phyloP scores from a whole-genome alignment of 148 eudicot genomes.

The Hydrangea macrophylla region DNA sequence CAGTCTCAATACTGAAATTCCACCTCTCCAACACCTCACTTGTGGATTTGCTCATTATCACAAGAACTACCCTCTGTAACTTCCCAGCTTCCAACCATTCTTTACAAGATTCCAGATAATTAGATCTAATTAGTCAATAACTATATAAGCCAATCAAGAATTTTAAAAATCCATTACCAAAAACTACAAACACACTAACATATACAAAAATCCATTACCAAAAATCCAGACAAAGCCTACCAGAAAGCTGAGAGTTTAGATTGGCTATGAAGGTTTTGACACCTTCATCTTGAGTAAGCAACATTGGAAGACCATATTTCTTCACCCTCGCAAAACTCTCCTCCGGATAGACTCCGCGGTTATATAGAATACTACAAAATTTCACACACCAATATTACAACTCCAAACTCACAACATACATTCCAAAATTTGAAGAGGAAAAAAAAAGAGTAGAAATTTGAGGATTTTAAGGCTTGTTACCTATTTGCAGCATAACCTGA shows the following conservation, averaged over 20 bases:
- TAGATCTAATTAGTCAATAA: neutral
- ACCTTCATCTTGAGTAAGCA: slow-evolving; percentile 91
- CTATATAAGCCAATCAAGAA: neutral
- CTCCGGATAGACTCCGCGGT: slow-evolving; percentile 91
- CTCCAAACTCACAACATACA: neutral
- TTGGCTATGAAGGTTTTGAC: slow-evolving; percentile 82
- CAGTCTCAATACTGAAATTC: slow-evolving; percentile 97
- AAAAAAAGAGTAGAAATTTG: neutral
- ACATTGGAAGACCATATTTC: slow-evolving; percentile 91
- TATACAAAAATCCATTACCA: neutral
- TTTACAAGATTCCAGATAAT: slow-evolving; percentile 13
- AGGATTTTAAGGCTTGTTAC: slow-evolving; percentile 23
- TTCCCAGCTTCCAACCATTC: slow-evolving; percentile 98
- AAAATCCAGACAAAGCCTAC: slow-evolving; percentile 21
- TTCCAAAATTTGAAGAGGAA: neutral
- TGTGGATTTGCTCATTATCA: slow-evolving; percentile 84
- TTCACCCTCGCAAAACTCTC: slow-evolving; percentile 87
- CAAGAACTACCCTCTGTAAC: slow-evolving; percentile 83
- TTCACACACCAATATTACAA: neutral
- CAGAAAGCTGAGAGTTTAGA: slow-evolving; percentile 80
- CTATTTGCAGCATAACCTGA: slow-evolving; percentile 97
- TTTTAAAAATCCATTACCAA: neutral
- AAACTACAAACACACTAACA: neutral
- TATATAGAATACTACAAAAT: slow-evolving; percentile 69
- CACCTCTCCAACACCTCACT: slow-evolving; percentile 92